These are phyloP conservation scores for Neofusicoccum sp. DNA, from an alignment of 2,329 filamentous ascomycete species.

Conservation along the genomic window DNA sequence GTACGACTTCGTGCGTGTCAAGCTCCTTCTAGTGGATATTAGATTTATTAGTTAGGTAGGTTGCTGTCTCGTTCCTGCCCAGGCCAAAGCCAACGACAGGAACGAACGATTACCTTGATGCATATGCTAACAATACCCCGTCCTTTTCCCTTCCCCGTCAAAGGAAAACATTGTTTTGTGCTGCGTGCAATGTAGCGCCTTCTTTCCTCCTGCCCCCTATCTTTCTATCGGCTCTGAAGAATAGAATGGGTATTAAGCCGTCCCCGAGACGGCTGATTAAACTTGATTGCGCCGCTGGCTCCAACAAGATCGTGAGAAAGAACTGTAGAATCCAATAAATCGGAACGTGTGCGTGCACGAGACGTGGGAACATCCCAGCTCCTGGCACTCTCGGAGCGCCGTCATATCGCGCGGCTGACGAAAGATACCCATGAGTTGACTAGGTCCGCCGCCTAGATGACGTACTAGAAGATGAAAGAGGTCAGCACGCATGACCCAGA, in stretches of 20 bases:
- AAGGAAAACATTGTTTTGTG: too few species aligned
- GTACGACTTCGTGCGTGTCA: not conserved
- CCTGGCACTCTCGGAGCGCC: not conserved
- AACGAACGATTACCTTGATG: too few species aligned
- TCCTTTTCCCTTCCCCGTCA: too few species aligned
- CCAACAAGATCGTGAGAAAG: not conserved
- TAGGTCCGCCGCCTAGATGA: constrained; percentile 11
- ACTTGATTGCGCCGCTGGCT: not conserved
- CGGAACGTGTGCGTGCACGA: not conserved
- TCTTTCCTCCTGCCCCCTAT: too few species aligned
- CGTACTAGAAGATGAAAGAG: not conserved
- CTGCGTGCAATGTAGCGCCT: too few species aligned
- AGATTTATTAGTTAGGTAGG: too few species aligned
- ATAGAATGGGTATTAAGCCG: constrained; percentile 6
- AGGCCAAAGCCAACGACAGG: too few species aligned
- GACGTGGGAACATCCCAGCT: not conserved
- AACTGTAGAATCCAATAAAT: not conserved
- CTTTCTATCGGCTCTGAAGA: not conserved
- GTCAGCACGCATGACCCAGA: not conserved
- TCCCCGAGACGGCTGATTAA: constrained; percentile 10
- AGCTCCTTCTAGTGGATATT: too few species aligned
- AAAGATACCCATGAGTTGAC: not conserved
- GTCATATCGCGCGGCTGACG: not conserved
- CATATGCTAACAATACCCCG: too few species aligned
- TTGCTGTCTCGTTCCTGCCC: too few species aligned